Evolutionary conservation across 2,329 filamentous ascomycete species (phyloP).

Genomic region (Myriosclerotinia duriaeana): DNA sequence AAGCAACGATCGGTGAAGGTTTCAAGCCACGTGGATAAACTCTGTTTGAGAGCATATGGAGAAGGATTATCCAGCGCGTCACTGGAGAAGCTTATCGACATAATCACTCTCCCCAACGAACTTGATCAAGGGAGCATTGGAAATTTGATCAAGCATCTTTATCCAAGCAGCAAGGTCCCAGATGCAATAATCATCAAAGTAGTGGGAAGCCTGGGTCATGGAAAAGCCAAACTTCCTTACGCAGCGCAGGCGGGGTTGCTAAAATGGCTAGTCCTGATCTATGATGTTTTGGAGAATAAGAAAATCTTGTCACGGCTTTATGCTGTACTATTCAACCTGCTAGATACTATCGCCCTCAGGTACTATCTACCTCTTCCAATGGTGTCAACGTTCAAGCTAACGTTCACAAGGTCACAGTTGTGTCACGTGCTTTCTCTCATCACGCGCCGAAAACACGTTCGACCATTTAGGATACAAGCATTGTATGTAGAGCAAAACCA

Average conservation of each 20-base stretch:
- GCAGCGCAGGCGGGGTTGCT: slow-evolving; percentile 67
- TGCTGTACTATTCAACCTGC: slow-evolving; percentile 73
- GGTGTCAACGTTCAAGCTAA: slow-evolving; percentile 12
- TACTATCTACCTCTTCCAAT: slow-evolving; percentile 40
- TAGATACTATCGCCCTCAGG: slow-evolving; percentile 77
- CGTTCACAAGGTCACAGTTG: slow-evolving; percentile 45
- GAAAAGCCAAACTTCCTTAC: slow-evolving; percentile 70
- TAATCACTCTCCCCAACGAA: slow-evolving; percentile 64
- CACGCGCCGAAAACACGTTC: slow-evolving; percentile 78
- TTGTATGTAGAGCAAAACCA: slow-evolving; percentile 50
- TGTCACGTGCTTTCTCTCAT: slow-evolving; percentile 78
- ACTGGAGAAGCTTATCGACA: slow-evolving; percentile 62
- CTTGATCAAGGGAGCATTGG: slow-evolving; percentile 75
- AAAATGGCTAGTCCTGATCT: slow-evolving; percentile 75
- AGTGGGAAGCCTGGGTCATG: slow-evolving; percentile 74
- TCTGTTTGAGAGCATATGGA: slow-evolving; percentile 64
- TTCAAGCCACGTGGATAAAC: slow-evolving; percentile 61
- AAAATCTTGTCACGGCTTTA: slow-evolving; percentile 68
- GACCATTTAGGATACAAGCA: slow-evolving; percentile 77
- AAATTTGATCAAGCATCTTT: slow-evolving; percentile 70
- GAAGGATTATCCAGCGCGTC: slow-evolving; percentile 62
- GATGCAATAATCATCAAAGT: slow-evolving; percentile 62
- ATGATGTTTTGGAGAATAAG: slow-evolving; percentile 67
- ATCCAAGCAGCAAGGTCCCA: slow-evolving; percentile 66
- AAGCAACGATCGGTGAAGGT: slow-evolving; percentile 65